A percentile compares a stretch with the other conserved stretches of the same genome.
Conservation (phyloP, 163 green algal genomes). For the Prototheca wickerhamii region DNA sequence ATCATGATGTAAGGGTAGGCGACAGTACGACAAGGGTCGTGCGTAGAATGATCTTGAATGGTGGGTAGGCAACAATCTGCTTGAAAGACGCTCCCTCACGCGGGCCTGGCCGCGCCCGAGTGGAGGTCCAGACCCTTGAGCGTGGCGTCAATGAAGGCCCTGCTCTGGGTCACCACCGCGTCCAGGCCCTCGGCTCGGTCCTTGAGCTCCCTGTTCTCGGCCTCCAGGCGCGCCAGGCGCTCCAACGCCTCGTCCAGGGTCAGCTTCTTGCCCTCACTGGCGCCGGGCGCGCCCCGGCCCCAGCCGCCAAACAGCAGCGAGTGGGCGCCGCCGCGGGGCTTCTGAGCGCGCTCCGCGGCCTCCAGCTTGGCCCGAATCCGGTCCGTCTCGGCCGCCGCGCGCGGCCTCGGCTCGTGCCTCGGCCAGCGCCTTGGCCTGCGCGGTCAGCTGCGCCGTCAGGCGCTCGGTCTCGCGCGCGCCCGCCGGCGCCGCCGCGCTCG, state of each 20-base stretch:
- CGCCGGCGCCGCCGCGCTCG: not conserved
- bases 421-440: not conserved
- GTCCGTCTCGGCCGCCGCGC: not conserved
- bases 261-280: not conserved
- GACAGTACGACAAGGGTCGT: too few relatives aligned
- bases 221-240: slow-evolving; percentile 7
- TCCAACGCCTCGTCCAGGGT: slow-evolving; percentile 14
- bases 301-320: too few relatives aligned
- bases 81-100: too few relatives aligned
- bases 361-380: not conserved
- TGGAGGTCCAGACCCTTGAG: not conserved
- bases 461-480: too few relatives aligned
- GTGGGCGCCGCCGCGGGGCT: not conserved
- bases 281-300: too few relatives aligned
- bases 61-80: too few relatives aligned
- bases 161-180: slow-evolving; percentile 14
- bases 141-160: not conserved
- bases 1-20: too few relatives aligned
- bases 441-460: not conserved
- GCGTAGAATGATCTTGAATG: too few relatives aligned
- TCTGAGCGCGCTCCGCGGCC: not conserved
- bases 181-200: slow-evolving; percentile 3
- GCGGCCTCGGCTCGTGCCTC: not conserved
- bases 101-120: too few relatives aligned
- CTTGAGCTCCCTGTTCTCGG: slow-evolving; percentile 12